Evolutionary conservation across 129 eudicot species (phyloP), one percentile per base, ranked within the genome.

Genomic region (Flaveria robusta): DNA sequence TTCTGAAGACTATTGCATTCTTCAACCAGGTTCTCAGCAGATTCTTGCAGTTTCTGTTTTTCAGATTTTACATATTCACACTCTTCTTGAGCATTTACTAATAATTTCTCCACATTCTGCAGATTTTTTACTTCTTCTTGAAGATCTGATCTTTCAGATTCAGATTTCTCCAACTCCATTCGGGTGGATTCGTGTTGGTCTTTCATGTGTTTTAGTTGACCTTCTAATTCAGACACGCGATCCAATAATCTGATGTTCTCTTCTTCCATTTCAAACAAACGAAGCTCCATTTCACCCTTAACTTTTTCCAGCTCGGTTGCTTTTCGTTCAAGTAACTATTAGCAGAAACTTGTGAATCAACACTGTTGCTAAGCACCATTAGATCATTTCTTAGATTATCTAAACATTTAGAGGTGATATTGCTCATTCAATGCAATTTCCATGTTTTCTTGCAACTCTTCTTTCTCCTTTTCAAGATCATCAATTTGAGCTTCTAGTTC

Each of bases 271-370:
- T 70, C 78, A 37, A 74, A 79, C 68, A 88, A 16, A 24, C 67
- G 81, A 55, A 72, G 80, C 83, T 91, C 89, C 42, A 87, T 34
- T 78, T 75, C 82, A 2, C 74, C 75, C 66, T 77, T 91, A 49
- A 49, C 82, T 7, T 68, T 81, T 83, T 84, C 91, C 4, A 85
- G 76, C 77, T 85, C 88, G 64, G 46, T 47, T 31, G 83, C 62
- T 81, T 83, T 83, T 68, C 62, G 74, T 18, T 87, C 87, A 34
- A 87, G 88, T 59, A 83, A 23, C 76, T 81, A 73, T 90, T 90
- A 54, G 83, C 96, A 7, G 88, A 85, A 74, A 83, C 89, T 68
- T 87, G 88, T 19, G 89, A 87, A 70, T 83, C 86, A 46, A 89
- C 79, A 54, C 85, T 87, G 41, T 76, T 79, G 68, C 82, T 76